Base-by-base conservation (phyloP, 129 eudicot species). In the Centaurea solstitialis region DNA sequence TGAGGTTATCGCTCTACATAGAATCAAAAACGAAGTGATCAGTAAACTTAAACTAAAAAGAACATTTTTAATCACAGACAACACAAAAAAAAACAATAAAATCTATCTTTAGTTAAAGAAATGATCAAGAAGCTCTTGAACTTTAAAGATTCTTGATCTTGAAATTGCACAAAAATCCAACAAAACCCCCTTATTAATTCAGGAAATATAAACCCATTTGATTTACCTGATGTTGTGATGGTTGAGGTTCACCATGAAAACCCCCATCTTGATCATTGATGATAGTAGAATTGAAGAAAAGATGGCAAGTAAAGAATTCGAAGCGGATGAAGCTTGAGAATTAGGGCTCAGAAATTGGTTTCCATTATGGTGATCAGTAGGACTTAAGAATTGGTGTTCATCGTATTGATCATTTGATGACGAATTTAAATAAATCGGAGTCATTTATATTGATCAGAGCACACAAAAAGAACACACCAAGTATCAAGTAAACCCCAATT, bases 241-340 rank as follows among this genome's bases (percentile, higher is more conserved):
- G 86, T 79, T 73, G 83, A n/a, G 80, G 24, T 33, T 89, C 83
- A 18, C 70, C 41, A 21, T 72, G 38, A 43, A 59, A 72, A 74
- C 65, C 72, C 37, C 76, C 88, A 61, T 72, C 72, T 39, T 87
- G 91, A 90, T 88, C 86, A 67, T 78, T 85, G 53, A 79, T 78
- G 24, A 73, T 73, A 72, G 69, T 78, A 67, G 93, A 65, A 78
- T 64, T 73, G 82, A 86, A 86, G 84, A 90, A 92, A 47, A 85
- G 71, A 81, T 85, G 92, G 77, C 80, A 87, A 8, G 88, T 76
- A 76, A 80, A 20, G 89, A 77, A 69, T 79, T 57, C 18, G 89
- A 89, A 72, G 93, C 85, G 1, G 93, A 85, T 0, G 91, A 87
- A 66, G 89, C 66, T 71, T 81, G 86, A 61, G 77, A 77, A 79